phyloP scores from a whole-genome alignment of 768 basidiomycete species.

The Royoungia palumana region DNA sequence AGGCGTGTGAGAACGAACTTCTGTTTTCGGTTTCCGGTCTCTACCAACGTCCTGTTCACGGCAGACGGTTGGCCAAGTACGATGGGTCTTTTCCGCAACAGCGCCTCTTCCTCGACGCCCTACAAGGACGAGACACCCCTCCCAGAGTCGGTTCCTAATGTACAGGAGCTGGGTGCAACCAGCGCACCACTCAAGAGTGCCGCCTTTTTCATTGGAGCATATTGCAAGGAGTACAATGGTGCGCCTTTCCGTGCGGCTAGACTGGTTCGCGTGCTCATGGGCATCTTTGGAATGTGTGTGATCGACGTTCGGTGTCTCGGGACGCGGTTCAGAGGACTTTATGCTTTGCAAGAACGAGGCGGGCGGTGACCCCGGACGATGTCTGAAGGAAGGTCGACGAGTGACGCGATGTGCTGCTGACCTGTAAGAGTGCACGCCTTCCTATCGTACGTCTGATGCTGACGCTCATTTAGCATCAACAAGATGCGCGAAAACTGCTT shows the following conservation, averaged over 20 bases:
- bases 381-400: conserved; percentile 91
- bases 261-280: conserved; percentile 3
- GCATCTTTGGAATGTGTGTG: background rate
- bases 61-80: conserved; percentile 27
- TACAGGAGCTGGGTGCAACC: conserved; percentile 83
- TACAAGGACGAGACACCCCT: conserved; percentile 66
- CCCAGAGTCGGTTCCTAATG: conserved; percentile 66
- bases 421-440: conserved; percentile 55
- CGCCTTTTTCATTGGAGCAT: conserved; percentile 93
- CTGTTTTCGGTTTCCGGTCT: conserved; percentile 21
- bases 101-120: conserved; percentile 44
- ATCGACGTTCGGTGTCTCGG: background rate
- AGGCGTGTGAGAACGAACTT: conserved; percentile 16
- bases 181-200: conserved; percentile 95
- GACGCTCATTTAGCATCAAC: conserved; percentile 55
- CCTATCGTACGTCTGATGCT: background rate
- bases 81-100: conserved; percentile 54
- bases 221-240: conserved; percentile 98
- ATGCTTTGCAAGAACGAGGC: conserved; percentile 98
- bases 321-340: conserved; percentile 68
- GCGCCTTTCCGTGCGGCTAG: conserved; percentile 24
- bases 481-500: conserved; percentile 94
- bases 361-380: conserved; percentile 79
- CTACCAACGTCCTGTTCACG: conserved; percentile 9
- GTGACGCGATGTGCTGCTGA: conserved; percentile 95